phyloP scores from a whole-genome alignment of 352 stramenopile species.

The Pilasporangium apinafurcum region DNA sequence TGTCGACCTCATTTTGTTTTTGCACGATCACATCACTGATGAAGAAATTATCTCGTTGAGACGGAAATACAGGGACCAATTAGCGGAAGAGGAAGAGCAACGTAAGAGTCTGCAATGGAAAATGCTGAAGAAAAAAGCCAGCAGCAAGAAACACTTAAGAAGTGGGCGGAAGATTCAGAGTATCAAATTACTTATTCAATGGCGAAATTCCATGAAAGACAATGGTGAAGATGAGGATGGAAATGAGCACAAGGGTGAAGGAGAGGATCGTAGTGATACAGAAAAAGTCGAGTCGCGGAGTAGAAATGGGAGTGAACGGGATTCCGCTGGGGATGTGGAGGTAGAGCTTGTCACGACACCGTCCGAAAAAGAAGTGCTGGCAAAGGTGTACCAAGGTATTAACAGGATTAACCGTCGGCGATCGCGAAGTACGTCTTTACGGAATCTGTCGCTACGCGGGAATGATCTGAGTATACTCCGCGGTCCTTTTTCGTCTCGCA shows the following conservation, averaged over 20 bases:
- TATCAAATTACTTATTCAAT: conserved; percentile 73
- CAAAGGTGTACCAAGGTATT: conserved; percentile 59
- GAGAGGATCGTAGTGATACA: conserved; percentile 11
- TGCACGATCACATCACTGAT: conserved; percentile 60
- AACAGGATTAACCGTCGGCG: conserved; percentile 66
- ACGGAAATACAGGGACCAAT: conserved; percentile 47
- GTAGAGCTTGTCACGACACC: conserved; percentile 64
- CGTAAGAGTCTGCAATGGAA: conserved; percentile 42
- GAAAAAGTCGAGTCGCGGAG: conserved; percentile 7
- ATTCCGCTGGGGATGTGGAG: conserved; percentile 26
- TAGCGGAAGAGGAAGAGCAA: conserved; percentile 54
- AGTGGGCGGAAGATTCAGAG: conserved; percentile 47
- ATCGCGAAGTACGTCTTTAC: conserved; percentile 57
- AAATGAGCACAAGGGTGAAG: conserved; percentile 5
- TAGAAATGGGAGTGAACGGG: conserved; percentile 15
- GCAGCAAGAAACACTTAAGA: conserved; percentile 14
- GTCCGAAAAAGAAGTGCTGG: conserved; percentile 64
- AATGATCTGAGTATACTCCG: conserved; percentile 23
- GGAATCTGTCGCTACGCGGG: conserved; percentile 37
- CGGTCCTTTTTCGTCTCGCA: conserved; percentile 31
- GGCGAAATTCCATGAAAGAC: conserved; percentile 36
- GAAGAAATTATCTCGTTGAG: conserved; percentile 42
- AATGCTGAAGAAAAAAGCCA: conserved; percentile 31
- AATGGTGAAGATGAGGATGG: conserved; percentile 5
- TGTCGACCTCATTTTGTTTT: conserved; percentile 63